These are phyloP conservation scores for Botrytis pseudocinerea DNA, from an alignment of 2,329 filamentous ascomycete genomes.

Conservation along the genomic window DNA sequence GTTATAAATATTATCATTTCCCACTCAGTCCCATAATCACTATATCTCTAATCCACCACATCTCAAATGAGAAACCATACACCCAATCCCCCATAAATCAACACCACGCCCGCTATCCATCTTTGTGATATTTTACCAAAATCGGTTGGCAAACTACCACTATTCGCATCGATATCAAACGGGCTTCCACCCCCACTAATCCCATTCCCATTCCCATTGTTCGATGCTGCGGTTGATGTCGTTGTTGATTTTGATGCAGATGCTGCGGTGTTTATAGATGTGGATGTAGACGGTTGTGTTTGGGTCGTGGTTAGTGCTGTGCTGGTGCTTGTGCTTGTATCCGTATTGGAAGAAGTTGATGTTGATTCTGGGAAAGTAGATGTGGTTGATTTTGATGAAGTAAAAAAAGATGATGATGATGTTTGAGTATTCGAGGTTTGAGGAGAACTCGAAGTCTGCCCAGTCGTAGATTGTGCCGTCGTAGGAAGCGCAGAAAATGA, in stretches of 20 bases:
- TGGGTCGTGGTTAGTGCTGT: not conserved
- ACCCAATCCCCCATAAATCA: not conserved
- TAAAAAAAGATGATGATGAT: not conserved
- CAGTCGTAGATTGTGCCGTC: not conserved
- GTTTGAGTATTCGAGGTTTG: not conserved
- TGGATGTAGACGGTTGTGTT: not conserved
- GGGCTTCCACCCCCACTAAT: constrained; percentile 25
- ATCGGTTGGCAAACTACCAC: not conserved
- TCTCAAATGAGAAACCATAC: not conserved
- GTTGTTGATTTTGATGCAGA: not conserved
- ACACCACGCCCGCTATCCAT: not conserved
- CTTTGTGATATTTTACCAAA: not conserved
- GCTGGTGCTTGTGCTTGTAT: not conserved
- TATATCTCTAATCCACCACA: not conserved
- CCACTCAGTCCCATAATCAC: no score
- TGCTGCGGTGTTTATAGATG: not conserved
- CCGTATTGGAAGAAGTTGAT: not conserved
- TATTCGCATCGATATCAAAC: constrained; percentile 24
- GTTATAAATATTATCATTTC: not conserved
- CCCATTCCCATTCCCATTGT: constrained; percentile 11
- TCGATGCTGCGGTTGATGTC: not conserved
- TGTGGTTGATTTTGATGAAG: not conserved
- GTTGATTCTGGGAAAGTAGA: not conserved
- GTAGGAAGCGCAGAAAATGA: not conserved
- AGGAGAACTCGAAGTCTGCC: not conserved